These are phyloP conservation scores for Hypsizygus marmoreus DNA, from an alignment of 768 basidiomycete genomes.

Conservation along the genomic window DNA sequence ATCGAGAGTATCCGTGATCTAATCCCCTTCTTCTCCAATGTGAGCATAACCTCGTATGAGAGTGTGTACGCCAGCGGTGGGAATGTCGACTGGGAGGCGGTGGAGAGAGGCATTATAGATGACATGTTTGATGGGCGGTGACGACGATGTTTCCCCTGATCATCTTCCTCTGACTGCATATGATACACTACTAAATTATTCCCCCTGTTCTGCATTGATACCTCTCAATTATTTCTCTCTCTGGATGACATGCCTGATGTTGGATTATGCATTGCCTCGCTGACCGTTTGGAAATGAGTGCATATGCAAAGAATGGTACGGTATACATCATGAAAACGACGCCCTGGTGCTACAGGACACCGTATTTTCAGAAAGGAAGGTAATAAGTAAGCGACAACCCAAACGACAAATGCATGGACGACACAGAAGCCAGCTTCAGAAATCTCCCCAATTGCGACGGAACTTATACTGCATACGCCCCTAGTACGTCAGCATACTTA, in stretches of 20 bases:
- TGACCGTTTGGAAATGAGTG: background rate
- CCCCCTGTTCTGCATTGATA: constrained; percentile 17
- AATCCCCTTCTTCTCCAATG: constrained; percentile 86
- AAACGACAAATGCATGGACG: too few relatives aligned
- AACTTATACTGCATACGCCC: constrained; percentile 85
- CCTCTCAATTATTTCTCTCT: constrained; percentile 5
- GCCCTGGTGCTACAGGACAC: too few relatives aligned
- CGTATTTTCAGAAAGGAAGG: constrained; percentile 6
- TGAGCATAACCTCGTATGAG: constrained; percentile 89
- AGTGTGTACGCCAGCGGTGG: constrained; percentile 83
- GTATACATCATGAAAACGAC: constrained; percentile 4
- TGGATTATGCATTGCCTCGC: background rate
- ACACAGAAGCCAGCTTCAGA: constrained; percentile 38
- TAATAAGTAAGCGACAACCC: constrained; percentile 21
- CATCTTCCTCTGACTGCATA: too few relatives aligned
- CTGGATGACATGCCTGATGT: background rate
- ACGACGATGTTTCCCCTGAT: constrained; percentile 12
- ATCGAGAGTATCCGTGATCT: constrained; percentile 86
- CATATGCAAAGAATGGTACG: constrained; percentile 2
- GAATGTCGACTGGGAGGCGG: constrained; percentile 85
- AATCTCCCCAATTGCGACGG: constrained; percentile 86
- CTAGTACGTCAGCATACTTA: constrained; percentile 51
- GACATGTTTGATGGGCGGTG: constrained; percentile 90
- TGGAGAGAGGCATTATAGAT: constrained; percentile 77
- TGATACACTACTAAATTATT: constrained; percentile 14